These are phyloP conservation scores for Logfia minima DNA, from an alignment of 129 eudicot genomes.

Conservation along the genomic window DNA sequence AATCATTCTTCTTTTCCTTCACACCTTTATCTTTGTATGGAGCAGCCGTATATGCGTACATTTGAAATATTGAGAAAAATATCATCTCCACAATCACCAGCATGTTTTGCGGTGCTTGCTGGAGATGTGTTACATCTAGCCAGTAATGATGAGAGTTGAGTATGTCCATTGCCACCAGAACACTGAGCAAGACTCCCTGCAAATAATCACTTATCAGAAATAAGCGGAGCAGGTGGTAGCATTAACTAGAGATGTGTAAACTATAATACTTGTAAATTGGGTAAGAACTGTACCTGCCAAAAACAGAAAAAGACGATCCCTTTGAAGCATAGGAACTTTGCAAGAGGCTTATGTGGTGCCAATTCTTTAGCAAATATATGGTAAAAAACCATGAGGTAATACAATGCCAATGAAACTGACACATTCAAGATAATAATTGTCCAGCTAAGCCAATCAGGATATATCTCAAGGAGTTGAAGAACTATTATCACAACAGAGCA, in stretches of 20 bases:
- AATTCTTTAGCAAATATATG: constrained; percentile 79
- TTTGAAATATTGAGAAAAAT: constrained; percentile 59
- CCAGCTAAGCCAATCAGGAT: constrained; percentile 78
- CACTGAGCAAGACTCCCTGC: constrained; percentile 61
- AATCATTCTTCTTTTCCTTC: constrained; percentile 57
- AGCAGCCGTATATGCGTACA: constrained; percentile 61
- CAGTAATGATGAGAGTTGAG: constrained; percentile 58
- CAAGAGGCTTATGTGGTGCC: constrained; percentile 71
- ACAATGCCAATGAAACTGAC: constrained; percentile 75
- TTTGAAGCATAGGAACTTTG: too few species aligned
- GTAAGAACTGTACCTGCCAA: too few species aligned
- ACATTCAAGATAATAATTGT: constrained; percentile 64
- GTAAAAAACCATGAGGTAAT: constrained; percentile 71
- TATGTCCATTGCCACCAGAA: constrained; percentile 54
- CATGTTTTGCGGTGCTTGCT: constrained; percentile 60
- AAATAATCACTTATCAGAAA: background rate
- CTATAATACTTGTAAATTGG: background rate
- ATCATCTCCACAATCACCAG: constrained; percentile 76
- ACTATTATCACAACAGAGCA: background rate
- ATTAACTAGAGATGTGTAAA: constrained; percentile 56
- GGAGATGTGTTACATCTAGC: constrained; percentile 62
- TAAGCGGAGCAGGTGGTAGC: background rate
- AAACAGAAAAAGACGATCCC: too few species aligned
- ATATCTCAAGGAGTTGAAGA: constrained; percentile 15
- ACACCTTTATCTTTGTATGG: constrained; percentile 44